Base-by-base conservation (phyloP, 192 early-diverging fungal genomes). In the Lunasporangiospora selenospora region DNA sequence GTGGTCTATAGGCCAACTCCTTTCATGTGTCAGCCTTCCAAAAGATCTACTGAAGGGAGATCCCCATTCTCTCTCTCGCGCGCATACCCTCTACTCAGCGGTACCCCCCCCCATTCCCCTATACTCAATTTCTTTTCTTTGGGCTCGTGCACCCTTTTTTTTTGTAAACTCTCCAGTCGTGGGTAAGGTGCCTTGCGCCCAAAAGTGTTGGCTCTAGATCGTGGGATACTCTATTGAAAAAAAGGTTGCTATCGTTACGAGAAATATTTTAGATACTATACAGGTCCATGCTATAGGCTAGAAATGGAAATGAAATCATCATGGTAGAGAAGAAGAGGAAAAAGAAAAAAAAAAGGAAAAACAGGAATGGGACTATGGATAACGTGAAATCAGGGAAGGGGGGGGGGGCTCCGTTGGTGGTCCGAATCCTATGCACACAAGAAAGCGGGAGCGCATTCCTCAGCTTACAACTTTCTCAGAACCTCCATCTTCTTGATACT, bases 401-500 rank as follows among this genome's bases (percentile, higher is more conserved):
- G 37, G 37, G 37, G 37, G 15, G 7, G 37, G 15, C 7, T 15
- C 15, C 45, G 18, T 47, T 13, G 16, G 45, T 26, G 16, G 21
- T 15, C 21, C 23, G 21, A 9, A 16, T 24, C 23, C 19, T 11
- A 47, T 7, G 21, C n/a, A 47, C 13, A 6, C 45, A 21, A 47
- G 21, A 47, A 3, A 47, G 24, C 19, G 45, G 45, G 45, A 21
- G 21, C 24, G 19, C 45, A 26, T 47, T 27, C 45, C 5, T 27
- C 10, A 44, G 18, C 34, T 38, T 58, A 73, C 54, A 73, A 31
- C 39, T 73, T 73, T 26, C 69, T 21, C 31, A 73, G 29, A 23
- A 73, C 69, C 32, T 73, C 69, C 9, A 47, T 58, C 60, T 73
- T 73, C 55, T 73, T 73, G 43, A 95, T 59, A 54, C 87, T 85